These are phyloP conservation scores for Thermoascus crustaceus DNA, from an alignment of 2,329 filamentous ascomycete genomes.

Conservation along the genomic window DNA sequence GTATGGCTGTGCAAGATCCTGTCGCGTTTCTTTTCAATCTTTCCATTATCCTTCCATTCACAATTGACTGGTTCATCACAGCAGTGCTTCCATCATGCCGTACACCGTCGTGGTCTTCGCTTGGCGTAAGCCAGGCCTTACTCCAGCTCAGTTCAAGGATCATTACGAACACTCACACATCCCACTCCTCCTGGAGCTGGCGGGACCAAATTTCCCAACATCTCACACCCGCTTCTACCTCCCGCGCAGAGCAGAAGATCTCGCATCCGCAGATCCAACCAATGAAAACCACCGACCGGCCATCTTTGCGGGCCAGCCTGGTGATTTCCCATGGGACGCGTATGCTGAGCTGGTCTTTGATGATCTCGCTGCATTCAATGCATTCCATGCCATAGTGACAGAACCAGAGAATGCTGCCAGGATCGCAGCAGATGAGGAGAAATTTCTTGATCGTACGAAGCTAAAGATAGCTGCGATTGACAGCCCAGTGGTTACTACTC, in stretches of 20 bases:
- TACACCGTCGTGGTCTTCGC: constrained; percentile 9
- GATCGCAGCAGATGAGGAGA: constrained; percentile 16
- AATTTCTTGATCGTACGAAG: constrained; percentile 13
- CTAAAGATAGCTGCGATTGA: constrained; percentile 4
- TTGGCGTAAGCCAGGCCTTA: background rate
- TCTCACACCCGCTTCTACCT: constrained; percentile 2
- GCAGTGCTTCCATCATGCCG: too few species aligned
- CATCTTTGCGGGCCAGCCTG: constrained; percentile 12
- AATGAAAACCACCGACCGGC: background rate
- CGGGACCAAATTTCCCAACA: background rate
- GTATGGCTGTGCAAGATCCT: too few species aligned
- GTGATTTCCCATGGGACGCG: constrained; percentile 15
- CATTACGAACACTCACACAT: background rate
- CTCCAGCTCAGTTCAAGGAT: background rate
- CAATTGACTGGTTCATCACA: too few species aligned
- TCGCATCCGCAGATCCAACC: background rate
- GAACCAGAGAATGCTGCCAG: constrained; percentile 10
- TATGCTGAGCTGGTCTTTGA: constrained; percentile 14
- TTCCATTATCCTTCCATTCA: too few species aligned
- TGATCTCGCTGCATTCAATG: constrained; percentile 12
- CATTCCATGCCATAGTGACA: constrained; percentile 10
- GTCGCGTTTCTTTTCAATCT: too few species aligned
- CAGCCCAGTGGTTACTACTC: background rate
- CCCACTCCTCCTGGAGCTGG: background rate
- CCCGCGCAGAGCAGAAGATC: background rate